Evolutionary conservation across 2,329 filamentous ascomycete species (phyloP), one percentile per base, ranked within the genome.

Genomic region (Neurospora crassa): DNA sequence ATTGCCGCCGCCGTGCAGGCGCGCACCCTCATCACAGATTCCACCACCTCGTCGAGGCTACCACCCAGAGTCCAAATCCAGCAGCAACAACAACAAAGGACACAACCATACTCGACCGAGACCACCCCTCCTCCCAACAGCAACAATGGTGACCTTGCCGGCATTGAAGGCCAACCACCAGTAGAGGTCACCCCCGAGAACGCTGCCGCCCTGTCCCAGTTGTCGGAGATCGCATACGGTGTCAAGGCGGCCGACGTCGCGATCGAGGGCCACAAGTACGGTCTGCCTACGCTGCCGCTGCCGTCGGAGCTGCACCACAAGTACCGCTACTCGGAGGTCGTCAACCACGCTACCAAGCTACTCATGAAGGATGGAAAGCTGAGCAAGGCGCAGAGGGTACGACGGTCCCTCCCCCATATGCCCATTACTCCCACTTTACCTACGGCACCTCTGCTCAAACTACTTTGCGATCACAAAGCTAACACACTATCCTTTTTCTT

Each of bases 321-420:
- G 81, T 85, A 92, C 79, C 89, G 96, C 77, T 97, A 98, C 79
- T 92, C 97, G 79, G 89, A 92, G 1, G 86, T 97, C 8, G 85
- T 98, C 68, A 85, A 91, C 75, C 96, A 97, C 83, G 86, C 98
- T 76, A 97, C 94, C 20, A 94, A 94, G 79, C 85, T 97, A 76
- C 82, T 99, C 74, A 99, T 98, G 95, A 85, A 86, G 77, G 88
- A 98, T 81, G 96, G 96, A 76, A 96, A 97, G 84, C 88, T 97
- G 79, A 91, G 91, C 78, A 87, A 88, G 80, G 96, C 96, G n/a
- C 93, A 99, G 81, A 89, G 90, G 84, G 94, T 97, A 86, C 72
- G 88, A 14, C 42, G 11, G 29, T 40, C 16, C 24, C 14, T 24
- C 47, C 34, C 34, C 37, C 10, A n/a, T 12, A 16, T 69, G 59